phyloP scores from a whole-genome alignment of 495 filamentous ascomycete species.

The Lentithecium fluviatile region DNA sequence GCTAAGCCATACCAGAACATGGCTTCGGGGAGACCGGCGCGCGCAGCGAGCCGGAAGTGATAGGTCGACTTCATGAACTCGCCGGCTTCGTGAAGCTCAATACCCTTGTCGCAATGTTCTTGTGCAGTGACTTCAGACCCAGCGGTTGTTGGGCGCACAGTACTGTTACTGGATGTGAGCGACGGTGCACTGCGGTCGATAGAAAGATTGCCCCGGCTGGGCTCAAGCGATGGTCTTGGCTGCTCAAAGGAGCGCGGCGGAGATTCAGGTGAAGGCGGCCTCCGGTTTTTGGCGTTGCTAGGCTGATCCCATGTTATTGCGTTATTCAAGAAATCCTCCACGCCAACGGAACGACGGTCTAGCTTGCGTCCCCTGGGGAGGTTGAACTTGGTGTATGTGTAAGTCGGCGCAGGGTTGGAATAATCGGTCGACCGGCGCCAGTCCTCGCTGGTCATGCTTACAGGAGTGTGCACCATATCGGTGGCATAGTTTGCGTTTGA shows the following conservation, averaged over 20 bases:
- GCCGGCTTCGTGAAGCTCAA: conserved; percentile 83
- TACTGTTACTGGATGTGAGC: conserved; percentile 57
- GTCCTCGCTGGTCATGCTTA: conserved; percentile 62
- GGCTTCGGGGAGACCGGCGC: conserved; percentile 78
- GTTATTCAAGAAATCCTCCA: conserved; percentile 60
- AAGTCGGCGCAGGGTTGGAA: conserved; percentile 60
- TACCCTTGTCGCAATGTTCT: conserved; percentile 82
- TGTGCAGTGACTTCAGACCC: conserved; percentile 65
- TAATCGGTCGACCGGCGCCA: conserved; percentile 49
- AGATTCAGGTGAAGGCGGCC: conserved; percentile 37
- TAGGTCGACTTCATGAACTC: conserved; percentile 89
- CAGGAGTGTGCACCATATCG: conserved; percentile 60
- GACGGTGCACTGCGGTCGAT: conserved; percentile 46
- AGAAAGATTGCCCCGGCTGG: conserved; percentile 19
- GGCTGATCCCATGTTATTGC: conserved; percentile 61
- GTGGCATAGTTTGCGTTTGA: conserved; percentile 51
- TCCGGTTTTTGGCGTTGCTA: conserved; percentile 41
- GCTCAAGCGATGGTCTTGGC: conserved; percentile 22
- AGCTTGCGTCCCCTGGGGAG: conserved; percentile 78
- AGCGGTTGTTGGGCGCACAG: conserved; percentile 43
- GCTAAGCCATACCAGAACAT: conserved; percentile 96
- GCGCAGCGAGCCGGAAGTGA: conserved; percentile 87
- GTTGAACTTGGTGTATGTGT: conserved; percentile 78
- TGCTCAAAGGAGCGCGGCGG: conserved; percentile 38
- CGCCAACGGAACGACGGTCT: conserved; percentile 63